Evolutionary conservation across 192 early-diverging fungal species (phyloP), one percentile per base, ranked within the genome.

Genomic region (Funneliformis mosseae): DNA sequence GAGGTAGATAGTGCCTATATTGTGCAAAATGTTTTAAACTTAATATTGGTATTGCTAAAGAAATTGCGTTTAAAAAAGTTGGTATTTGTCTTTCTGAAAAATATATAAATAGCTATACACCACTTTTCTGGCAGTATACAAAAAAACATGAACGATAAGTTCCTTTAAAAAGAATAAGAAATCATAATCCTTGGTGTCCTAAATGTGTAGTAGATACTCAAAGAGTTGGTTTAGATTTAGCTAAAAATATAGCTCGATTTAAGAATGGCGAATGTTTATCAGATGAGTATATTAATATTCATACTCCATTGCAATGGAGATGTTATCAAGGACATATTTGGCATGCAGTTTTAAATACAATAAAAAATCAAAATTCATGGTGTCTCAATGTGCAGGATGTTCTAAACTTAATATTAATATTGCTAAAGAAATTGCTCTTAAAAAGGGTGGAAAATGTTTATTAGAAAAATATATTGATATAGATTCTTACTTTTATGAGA

Each of bases 281-380:
- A n/a, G 46, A 75, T 23, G 42, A 60, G n/a, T 75, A 27, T 75
- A 61, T 75, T 59, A 75, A 75, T 60, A 75, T 16, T 75, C 33
- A 61, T 75, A 46, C 70, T 46, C 70, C 70, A 42, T 72, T 72
- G 46, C 45, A 46, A 48, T 72, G 70, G 70, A 72, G 8, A 72
- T 72, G 70, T 72, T 8, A 42, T 72, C 45, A 75, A 75, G 28
- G 28, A 75, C 73, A 75, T 75, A 75, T 60, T 60, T 75, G 73
- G 50, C 28, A 59, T 75, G 23, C 73, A 75, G 4, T 23, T 60
- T 60, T 75, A 60, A 60, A 75, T 33, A 38, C 55, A 50, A 61
- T 74, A 27, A 75, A 75, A 75, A 75, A 75, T 75, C 46, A 39
- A 60, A 75, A 75, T 61, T 59, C 74, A 50, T 75, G 74, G 50